These are phyloP conservation scores for Apiospora phragmitis DNA, from an alignment of 2,329 filamentous ascomycete genomes.

Conservation along the genomic window DNA sequence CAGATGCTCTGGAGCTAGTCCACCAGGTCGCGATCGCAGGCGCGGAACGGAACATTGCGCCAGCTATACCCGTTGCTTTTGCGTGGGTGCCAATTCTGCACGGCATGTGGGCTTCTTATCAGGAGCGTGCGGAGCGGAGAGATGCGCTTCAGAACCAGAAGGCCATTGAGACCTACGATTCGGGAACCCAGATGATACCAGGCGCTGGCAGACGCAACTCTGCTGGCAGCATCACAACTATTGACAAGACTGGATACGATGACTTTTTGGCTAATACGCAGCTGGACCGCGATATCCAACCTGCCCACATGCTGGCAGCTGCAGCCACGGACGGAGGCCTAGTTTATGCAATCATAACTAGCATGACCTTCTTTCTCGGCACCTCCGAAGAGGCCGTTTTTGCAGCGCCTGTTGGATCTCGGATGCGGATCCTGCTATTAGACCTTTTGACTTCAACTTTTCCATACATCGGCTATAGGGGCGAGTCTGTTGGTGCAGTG, in stretches of 20 bases:
- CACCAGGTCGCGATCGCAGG: conserved; percentile 69
- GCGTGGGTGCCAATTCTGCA: conserved; percentile 80
- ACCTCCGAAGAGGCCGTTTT: conserved; percentile 47
- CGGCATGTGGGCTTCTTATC: conserved; percentile 64
- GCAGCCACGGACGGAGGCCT: conserved; percentile 47
- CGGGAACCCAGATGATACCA: conserved; percentile 45
- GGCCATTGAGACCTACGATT: conserved; percentile 55
- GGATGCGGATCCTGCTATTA: conserved; percentile 64
- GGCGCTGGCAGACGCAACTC: conserved; percentile 54
- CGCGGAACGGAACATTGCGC: conserved; percentile 54
- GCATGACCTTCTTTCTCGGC: conserved; percentile 50
- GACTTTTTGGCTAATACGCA: conserved; percentile 53
- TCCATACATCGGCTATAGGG: conserved; percentile 69
- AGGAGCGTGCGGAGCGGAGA: conserved; percentile 60
- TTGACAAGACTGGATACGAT: conserved; percentile 61
- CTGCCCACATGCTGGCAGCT: conserved; percentile 51
- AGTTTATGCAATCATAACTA: conserved; percentile 55
- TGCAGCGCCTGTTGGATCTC: conserved; percentile 57
- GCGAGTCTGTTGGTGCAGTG: conserved; percentile 67
- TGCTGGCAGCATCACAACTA: conserved; percentile 62
- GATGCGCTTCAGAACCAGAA: conserved; percentile 60
- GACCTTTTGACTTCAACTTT: conserved; percentile 70
- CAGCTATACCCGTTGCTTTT: conserved; percentile 73
- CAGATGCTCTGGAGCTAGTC: conserved; percentile 69
- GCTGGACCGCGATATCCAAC: conserved; percentile 51